Conservation (phyloP, 169 alveolate genomes). For the Eimeria sp. region DNA sequence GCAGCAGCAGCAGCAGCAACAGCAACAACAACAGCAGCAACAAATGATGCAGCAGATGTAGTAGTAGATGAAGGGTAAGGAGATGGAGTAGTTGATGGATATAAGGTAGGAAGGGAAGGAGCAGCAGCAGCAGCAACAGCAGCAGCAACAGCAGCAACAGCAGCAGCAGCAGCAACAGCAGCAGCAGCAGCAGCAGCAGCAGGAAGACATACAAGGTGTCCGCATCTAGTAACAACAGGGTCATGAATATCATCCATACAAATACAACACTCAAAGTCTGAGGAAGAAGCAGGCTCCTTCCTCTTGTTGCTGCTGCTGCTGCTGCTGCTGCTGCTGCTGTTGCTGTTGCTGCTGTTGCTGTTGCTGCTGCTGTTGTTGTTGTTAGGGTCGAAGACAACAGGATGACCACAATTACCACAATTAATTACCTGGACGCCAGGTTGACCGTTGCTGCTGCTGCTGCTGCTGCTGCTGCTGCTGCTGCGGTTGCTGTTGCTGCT, state of each 20-base stretch:
- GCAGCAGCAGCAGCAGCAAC: too few species aligned
- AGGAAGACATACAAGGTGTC: too few species aligned
- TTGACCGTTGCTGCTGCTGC: neutral
- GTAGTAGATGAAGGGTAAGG: neutral
- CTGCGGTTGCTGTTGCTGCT: too few species aligned
- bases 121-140: neutral
- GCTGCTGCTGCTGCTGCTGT: neutral
- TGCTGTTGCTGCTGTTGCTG: constrained; percentile 11
- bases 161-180: neutral
- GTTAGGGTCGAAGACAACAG: neutral
- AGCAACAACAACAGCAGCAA: too few species aligned
- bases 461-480: constrained; percentile 2
- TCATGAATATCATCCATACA: too few species aligned
- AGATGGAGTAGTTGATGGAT: neutral
- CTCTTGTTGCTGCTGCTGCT: neutral
- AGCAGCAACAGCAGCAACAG: neutral
- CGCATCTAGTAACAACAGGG: too few species aligned
- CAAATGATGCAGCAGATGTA: too few species aligned
- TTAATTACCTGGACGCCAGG: neutral
- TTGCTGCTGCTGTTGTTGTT: neutral
- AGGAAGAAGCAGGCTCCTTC: neutral
- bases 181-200: neutral
- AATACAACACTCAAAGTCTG: too few species aligned
- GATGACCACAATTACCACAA: too few species aligned
- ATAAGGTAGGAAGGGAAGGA: neutral